A percentile compares a stretch with the other conserved stretches of the same genome.
These are phyloP conservation scores for Euphrasia arctica DNA, from an alignment of 305 asterid genomes.

Conservation along the genomic window DNA sequence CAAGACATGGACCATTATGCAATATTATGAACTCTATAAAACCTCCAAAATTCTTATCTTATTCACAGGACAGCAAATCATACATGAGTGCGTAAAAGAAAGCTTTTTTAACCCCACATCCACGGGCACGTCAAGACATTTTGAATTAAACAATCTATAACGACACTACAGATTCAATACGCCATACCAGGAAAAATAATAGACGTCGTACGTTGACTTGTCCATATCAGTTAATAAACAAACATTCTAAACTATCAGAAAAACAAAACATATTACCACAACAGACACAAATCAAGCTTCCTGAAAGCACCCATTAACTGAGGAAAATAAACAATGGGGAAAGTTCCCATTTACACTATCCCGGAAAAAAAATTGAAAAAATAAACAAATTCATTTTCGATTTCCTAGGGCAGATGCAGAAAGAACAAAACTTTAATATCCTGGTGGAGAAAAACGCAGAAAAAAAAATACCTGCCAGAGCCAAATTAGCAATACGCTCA, in stretches of 20 bases:
- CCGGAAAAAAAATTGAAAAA: no score
- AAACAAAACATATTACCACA: no score
- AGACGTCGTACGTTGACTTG: no score
- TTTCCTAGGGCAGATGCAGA: neutral
- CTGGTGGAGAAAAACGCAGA: constrained; percentile 5
- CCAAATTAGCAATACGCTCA: constrained; percentile 63
- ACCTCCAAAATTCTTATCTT: neutral
- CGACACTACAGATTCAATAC: neutral
- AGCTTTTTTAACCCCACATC: neutral
- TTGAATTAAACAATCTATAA: neutral
- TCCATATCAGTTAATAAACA: no score
- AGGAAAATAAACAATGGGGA: neutral
- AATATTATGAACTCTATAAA: neutral
- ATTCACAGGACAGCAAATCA: neutral
- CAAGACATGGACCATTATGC: neutral
- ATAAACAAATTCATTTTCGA: no score
- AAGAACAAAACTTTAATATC: constrained; percentile 2
- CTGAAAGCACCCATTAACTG: neutral
- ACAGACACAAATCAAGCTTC: neutral
- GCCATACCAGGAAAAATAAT: neutral
- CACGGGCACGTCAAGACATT: neutral
- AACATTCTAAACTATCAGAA: no score
- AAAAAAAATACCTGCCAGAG: constrained; percentile 51
- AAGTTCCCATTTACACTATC: no score
- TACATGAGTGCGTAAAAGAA: neutral